phyloP scores from a whole-genome alignment of 345 rosid genomes.

The Eucalyptus cloeziana region DNA sequence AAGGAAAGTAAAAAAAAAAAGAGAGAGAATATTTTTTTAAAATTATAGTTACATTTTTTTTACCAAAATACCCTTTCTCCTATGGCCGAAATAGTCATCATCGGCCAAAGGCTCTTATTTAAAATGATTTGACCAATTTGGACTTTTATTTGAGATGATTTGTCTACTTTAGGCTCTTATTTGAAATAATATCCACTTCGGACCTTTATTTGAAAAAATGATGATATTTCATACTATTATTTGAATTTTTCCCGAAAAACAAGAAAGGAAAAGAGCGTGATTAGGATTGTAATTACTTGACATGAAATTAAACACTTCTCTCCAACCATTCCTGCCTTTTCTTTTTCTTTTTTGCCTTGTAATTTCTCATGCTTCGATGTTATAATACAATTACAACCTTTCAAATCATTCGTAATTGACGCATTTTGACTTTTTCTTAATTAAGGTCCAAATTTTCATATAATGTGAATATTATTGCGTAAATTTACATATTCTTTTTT shows the following conservation, averaged over 20 bases:
- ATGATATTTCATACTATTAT: accelerated
- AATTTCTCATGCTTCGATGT: background rate
- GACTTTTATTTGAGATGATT: too few species aligned
- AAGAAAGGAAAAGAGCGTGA: too few species aligned
- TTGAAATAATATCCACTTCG: accelerated
- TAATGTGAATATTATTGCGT: background rate
- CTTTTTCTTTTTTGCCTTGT: background rate
- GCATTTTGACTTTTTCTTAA: background rate
- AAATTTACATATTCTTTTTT: background rate
- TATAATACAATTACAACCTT: too few species aligned
- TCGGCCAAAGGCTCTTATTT: too few species aligned
- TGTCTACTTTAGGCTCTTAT: accelerated
- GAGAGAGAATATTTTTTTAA: too few species aligned
- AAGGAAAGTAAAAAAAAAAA: too few species aligned
- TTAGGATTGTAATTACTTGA: too few species aligned
- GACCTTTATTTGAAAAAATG: accelerated
- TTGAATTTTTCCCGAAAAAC: too few species aligned
- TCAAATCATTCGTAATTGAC: too few species aligned
- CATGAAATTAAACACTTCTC: too few species aligned
- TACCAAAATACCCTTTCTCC: accelerated
- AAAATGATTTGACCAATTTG: too few species aligned
- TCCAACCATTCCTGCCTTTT: background rate
- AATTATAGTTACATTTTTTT: too few species aligned
- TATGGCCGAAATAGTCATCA: accelerated
- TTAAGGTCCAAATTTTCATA: background rate